These are phyloP conservation scores for Periconia digitata DNA, from an alignment of 2,329 filamentous ascomycete genomes.

Conservation along the genomic window DNA sequence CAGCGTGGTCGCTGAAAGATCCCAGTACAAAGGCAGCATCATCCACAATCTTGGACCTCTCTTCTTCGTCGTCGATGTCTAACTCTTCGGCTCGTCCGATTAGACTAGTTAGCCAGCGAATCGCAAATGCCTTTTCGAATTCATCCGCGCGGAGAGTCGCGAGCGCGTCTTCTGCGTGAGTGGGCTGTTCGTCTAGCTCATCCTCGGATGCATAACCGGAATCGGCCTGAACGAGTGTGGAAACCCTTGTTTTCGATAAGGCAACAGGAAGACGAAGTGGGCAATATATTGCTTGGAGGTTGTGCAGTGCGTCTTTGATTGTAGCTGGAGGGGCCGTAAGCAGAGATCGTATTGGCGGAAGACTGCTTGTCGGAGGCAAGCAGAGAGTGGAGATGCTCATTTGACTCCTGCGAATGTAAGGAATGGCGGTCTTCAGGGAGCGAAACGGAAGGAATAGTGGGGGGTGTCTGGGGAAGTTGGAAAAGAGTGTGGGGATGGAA, in stretches of 20 bases:
- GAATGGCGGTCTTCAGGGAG: slow-evolving; percentile 5
- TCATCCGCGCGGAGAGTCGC: slow-evolving; percentile 33
- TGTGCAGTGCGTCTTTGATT: slow-evolving; percentile 25
- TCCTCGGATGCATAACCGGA: slow-evolving; percentile 41
- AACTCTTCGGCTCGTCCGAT: slow-evolving; percentile 34
- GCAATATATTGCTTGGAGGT: slow-evolving; percentile 35
- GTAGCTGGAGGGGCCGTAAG: slow-evolving; percentile 21
- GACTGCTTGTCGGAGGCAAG: slow-evolving; percentile 37
- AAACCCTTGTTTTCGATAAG: slow-evolving; percentile 15
- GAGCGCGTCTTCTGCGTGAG: slow-evolving; percentile 23
- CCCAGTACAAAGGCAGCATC: slow-evolving; percentile 38
- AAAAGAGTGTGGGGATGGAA: slow-evolving; percentile 15
- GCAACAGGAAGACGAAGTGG: slow-evolving; percentile 32
- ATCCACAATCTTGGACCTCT: slow-evolving; percentile 23
- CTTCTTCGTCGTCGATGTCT: slow-evolving; percentile 23
- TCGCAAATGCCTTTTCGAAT: slow-evolving; percentile 34
- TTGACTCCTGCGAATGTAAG: slow-evolving; percentile 9
- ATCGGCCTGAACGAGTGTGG: slow-evolving; percentile 22
- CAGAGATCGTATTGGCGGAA: slow-evolving; percentile 30
- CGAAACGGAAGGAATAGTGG: not conserved
- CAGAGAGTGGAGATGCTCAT: slow-evolving; percentile 33
- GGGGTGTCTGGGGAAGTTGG: slow-evolving; percentile 5
- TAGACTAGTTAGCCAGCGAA: slow-evolving; percentile 37
- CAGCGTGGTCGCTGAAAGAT: slow-evolving; percentile 27
- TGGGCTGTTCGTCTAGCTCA: slow-evolving; percentile 13